These are phyloP conservation scores for Colletotrichum liriopes DNA, from an alignment of 2,329 filamentous ascomycete genomes.

Conservation along the genomic window DNA sequence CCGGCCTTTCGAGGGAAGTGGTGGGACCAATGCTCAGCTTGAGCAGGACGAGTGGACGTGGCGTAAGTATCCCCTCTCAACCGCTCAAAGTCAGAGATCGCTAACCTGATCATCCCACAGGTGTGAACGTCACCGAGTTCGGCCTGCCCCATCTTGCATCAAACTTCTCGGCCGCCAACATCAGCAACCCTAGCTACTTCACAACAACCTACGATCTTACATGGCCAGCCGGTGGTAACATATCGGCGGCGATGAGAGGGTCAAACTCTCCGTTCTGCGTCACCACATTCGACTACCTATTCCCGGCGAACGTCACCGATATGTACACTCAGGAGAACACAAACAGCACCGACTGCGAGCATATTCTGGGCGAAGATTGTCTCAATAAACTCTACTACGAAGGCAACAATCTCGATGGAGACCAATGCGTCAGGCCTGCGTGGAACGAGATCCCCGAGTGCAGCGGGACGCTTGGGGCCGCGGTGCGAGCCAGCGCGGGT, in stretches of 20 bases:
- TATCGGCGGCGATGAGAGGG: slow-evolving; percentile 3
- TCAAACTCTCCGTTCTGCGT: slow-evolving; percentile 25
- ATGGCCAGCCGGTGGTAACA: slow-evolving; percentile 18
- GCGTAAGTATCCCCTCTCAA: background rate
- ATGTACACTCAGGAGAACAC: slow-evolving; percentile 11
- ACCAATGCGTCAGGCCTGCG: background rate
- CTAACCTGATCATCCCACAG: background rate
- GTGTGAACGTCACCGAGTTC: slow-evolving; percentile 27
- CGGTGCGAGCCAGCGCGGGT: background rate
- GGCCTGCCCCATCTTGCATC: background rate
- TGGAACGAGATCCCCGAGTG: slow-evolving; percentile 26
- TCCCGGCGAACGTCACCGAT: slow-evolving; percentile 39
- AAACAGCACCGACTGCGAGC: slow-evolving; percentile 17
- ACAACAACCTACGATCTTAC: slow-evolving; percentile 24
- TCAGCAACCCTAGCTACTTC: slow-evolving; percentile 15
- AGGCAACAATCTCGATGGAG: slow-evolving; percentile 5
- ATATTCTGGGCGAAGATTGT: slow-evolving; percentile 14
- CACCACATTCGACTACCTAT: slow-evolving; percentile 16
- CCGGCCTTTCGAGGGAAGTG: background rate
- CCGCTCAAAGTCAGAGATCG: background rate
- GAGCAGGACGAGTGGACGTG: slow-evolving; percentile 20
- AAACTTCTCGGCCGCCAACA: background rate
- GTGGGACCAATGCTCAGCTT: background rate
- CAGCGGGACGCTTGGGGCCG: background rate
- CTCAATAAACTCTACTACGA: background rate